phyloP scores from a whole-genome alignment of 345 rosid species.

The Brassica nigra region DNA sequence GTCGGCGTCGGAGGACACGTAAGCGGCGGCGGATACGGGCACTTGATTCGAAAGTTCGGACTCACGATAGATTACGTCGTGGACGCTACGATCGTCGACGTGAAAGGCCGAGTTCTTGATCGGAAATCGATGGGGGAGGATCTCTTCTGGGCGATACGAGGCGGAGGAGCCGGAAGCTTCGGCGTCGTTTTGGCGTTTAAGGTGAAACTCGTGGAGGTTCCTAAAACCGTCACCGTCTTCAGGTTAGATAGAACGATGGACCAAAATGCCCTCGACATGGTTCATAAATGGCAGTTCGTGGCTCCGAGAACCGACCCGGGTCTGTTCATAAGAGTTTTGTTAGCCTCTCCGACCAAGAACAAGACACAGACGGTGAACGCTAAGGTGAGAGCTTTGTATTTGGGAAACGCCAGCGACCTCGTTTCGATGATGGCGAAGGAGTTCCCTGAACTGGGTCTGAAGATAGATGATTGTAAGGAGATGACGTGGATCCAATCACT shows the following conservation, averaged over 20 bases:
- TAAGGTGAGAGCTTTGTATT: constrained; percentile 37
- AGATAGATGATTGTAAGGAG: constrained; percentile 45
- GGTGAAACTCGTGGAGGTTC: constrained; percentile 49
- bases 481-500: constrained; percentile 57
- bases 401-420: constrained; percentile 44
- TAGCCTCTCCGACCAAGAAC: constrained; percentile 18
- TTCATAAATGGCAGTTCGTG: constrained; percentile 41
- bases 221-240: constrained; percentile 50
- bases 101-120: constrained; percentile 38
- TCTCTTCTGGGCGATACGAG: constrained; percentile 55
- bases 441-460: constrained; percentile 56
- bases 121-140: constrained; percentile 59
- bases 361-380: constrained; percentile 39
- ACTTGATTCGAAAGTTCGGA: constrained; percentile 51
- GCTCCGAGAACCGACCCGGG: constrained; percentile 41
- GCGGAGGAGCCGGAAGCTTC: constrained; percentile 57
- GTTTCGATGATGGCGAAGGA: constrained; percentile 29
- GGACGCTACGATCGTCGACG: constrained; percentile 50
- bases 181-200: constrained; percentile 48
- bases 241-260: constrained; percentile 32
- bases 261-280: constrained; percentile 45
- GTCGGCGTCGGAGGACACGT: constrained; percentile 57
- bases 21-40: constrained; percentile 53
- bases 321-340: constrained; percentile 33
- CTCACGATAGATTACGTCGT: constrained; percentile 46